Conservation (phyloP, 169 alveolate genomes). For the Plasmodium knowlesi region DNA sequence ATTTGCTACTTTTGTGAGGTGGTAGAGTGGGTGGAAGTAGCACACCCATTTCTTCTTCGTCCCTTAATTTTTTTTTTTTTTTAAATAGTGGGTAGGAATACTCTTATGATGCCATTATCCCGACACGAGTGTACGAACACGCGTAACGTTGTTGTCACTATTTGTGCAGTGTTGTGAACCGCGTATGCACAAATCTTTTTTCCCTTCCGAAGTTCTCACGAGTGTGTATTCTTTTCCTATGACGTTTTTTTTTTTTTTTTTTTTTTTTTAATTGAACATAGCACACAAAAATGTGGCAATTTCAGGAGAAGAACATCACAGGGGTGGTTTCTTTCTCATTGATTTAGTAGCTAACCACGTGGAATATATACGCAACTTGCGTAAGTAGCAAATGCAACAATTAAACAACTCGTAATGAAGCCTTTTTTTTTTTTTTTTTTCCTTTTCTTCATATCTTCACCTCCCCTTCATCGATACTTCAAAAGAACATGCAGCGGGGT, state of each 20-base stretch:
- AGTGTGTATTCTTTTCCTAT: background rate
- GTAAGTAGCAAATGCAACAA: background rate
- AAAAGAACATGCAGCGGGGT: background rate
- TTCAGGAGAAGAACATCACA: background rate
- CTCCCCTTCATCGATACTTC: background rate
- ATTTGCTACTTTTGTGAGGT: background rate
- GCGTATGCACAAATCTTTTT: background rate
- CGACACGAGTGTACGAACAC: background rate
- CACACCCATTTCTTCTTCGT: background rate
- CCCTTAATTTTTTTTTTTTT: background rate
- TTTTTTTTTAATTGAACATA: background rate
- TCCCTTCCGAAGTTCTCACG: background rate
- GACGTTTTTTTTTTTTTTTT: background rate
- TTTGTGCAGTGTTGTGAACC: background rate
- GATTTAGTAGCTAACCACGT: background rate
- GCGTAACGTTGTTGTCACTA: background rate
- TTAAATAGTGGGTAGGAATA: background rate
- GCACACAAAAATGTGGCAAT: background rate
- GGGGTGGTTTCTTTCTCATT: background rate
- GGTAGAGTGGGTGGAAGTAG: background rate
- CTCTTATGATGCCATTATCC: background rate
- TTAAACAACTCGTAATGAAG: background rate
- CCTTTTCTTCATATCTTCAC: no score
- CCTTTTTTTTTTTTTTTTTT: no score
- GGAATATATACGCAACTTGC: background rate